Evolutionary conservation across 495 filamentous ascomycete species (phyloP), one percentile per base, ranked within the genome.

Genomic region (Penicillium subrubescens): DNA sequence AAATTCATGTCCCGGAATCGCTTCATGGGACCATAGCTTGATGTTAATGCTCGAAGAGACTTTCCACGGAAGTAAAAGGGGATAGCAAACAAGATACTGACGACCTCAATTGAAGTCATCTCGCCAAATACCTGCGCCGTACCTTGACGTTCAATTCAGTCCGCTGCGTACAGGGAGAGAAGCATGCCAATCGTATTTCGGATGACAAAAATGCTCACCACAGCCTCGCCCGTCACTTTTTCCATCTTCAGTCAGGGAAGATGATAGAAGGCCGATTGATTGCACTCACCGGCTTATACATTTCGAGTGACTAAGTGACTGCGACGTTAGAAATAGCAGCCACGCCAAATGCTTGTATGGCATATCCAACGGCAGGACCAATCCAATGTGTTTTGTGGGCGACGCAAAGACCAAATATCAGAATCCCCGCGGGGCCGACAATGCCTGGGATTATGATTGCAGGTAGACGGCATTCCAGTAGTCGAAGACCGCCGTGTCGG

Each of bases 101-200:
- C 66, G 0, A 67, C 67, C 35, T 75, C 66, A n/a, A 77, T 75
- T 0, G 71, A 72, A 17, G 65, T 70, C 72, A 77, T 75, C 43
- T 77, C 72, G 15, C 72, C 74, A 59, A 77, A 77, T 0, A 73
- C 74, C 2, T 63, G 44, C 1, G 66, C 67, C 15, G 69, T 44
- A 0, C 71, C 70, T 53, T 77, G 74, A 33, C 58, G 59, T 17
- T 50, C 59, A n/a, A 77, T 75, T 72, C 74, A 77, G 57, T 75
- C 66, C 2, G 67, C 59, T 0, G 69, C 69, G 53, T 75, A 77
- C 0, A 75, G 59, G 33, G 74, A 72, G 2, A 77, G 60, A 10
- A 77, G 63, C 72, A 75, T 75, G 3, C 71, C 72, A 23, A 77
- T 77, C 0, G 72, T 75, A 46, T 77, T 77, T 19, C 72, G 69